Evolutionary conservation across 495 filamentous ascomycete species (phyloP).

Genomic region (Hypomontagnella monticulosa): DNA sequence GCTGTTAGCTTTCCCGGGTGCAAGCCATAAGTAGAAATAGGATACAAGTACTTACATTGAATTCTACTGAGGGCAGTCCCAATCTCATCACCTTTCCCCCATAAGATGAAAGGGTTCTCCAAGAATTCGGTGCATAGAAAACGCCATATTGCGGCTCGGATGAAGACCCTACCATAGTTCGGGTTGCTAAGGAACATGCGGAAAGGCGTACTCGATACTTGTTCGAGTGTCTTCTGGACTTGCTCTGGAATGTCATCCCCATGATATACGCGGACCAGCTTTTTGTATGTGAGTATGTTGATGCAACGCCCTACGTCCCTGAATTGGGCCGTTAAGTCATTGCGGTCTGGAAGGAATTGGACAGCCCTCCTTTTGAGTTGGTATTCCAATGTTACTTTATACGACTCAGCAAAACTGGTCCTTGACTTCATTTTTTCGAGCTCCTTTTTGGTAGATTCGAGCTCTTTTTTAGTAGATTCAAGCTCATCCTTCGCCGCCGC

Average conservation of each 20-base stretch:
- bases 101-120: slow-evolving; percentile 14
- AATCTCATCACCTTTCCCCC: background rate
- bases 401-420: background rate
- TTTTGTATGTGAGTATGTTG: background rate
- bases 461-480: background rate
- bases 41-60: background rate
- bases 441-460: background rate
- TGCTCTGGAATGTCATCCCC: background rate
- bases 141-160: slow-evolving; percentile 4
- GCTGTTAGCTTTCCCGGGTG: background rate
- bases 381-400: background rate
- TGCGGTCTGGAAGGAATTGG: background rate
- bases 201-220: slow-evolving; percentile 3
- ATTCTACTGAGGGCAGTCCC: background rate
- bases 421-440: background rate
- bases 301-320: background rate
- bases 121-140: slow-evolving; percentile 6
- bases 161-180: background rate
- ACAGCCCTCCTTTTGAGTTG: background rate
- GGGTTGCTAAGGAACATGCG: background rate
- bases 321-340: background rate
- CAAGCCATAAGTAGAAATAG: background rate
- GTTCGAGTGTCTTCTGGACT: background rate
- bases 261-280: background rate
- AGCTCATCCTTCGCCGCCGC: background rate